These are phyloP conservation scores for Coemansia sp. DNA, from an alignment of 192 early-diverging fungal genomes.

Conservation along the genomic window DNA sequence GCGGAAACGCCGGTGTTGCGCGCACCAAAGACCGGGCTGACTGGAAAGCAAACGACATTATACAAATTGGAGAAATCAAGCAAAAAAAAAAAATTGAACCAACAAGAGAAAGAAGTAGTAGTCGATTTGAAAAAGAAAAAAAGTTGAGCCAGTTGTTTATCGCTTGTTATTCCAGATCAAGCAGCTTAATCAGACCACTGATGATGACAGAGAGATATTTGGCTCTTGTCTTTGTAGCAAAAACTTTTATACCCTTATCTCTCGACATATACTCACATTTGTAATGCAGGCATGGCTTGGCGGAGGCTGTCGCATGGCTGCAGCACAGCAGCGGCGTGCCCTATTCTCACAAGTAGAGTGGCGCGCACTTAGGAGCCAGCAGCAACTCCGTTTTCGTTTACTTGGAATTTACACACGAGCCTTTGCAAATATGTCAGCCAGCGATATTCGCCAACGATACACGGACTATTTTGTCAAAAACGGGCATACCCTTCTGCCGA, in stretches of 20 bases:
- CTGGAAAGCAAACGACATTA: conserved; percentile 36
- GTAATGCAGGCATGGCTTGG: conserved; percentile 7
- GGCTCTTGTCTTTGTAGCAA: neutral
- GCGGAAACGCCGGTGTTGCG: conserved; percentile 20
- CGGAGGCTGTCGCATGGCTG: conserved; percentile 1
- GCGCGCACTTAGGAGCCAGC: neutral
- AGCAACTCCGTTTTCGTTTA: neutral
- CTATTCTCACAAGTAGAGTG: neutral
- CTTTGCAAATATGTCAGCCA: conserved; percentile 54
- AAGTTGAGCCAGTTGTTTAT: neutral
- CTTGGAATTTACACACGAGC: neutral
- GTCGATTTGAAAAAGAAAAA: conserved; percentile 3
- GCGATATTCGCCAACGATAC: conserved; percentile 84
- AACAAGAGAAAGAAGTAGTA: neutral
- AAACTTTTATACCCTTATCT: neutral
- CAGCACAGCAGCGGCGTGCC: neutral
- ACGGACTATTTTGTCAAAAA: conserved; percentile 79
- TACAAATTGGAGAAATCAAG: neutral
- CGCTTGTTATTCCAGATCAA: neutral
- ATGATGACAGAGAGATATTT: neutral
- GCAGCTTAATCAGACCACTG: neutral
- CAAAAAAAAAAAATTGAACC: too few species aligned
- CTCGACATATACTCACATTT: neutral
- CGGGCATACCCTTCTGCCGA: conserved; percentile 72
- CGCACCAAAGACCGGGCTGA: conserved; percentile 29